A percentile compares a stretch with the other conserved stretches of the same genome.
phyloP scores from a whole-genome alignment of 2,329 filamentous ascomycete species.

The Colletotrichum tofieldiae region DNA sequence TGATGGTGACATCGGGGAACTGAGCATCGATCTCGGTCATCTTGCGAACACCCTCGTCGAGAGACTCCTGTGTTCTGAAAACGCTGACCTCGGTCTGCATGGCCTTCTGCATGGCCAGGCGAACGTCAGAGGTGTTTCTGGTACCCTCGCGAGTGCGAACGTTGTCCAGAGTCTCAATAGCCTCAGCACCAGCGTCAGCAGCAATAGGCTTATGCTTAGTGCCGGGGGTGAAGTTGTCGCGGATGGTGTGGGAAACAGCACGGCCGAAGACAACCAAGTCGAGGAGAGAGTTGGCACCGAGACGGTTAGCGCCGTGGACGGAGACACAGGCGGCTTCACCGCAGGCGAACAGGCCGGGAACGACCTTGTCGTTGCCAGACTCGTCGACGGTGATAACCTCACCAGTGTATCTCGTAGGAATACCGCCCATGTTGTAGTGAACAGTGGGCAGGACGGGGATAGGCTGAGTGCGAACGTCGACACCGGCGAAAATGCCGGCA shows the following conservation, averaged over 20 bases:
- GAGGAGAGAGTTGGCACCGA: conserved; percentile 97
- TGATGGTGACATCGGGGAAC: conserved; percentile 90
- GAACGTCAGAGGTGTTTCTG: conserved; percentile 90
- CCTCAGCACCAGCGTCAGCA: conserved; percentile 89
- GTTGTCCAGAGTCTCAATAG: conserved; percentile 88
- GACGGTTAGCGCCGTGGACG: conserved; percentile 97
- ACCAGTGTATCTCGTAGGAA: conserved; percentile 96
- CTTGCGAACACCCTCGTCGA: conserved; percentile 93
- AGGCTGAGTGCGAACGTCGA: conserved; percentile 96
- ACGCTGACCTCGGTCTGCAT: conserved; percentile 99
- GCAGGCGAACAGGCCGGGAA: conserved; percentile 95
- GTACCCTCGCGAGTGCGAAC: conserved; percentile 87
- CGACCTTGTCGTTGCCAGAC: conserved; percentile 90
- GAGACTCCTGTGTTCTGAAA: conserved; percentile 93
- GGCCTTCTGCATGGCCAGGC: conserved; percentile 94
- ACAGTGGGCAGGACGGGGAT: conserved; percentile 97
- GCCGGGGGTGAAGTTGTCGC: conserved; percentile 92
- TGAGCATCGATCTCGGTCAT: conserved; percentile 87
- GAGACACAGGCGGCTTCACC: conserved; percentile 98
- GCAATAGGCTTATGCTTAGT: conserved; percentile 83
- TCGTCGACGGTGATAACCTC: conserved; percentile 93
- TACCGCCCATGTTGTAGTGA: conserved; percentile 99
- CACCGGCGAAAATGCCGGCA: conserved; percentile 95
- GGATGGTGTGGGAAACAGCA: conserved; percentile 96
- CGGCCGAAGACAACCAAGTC: conserved; percentile 98